These are phyloP conservation scores for Pleurotus platypus DNA, from an alignment of 768 basidiomycete genomes.

Conservation along the genomic window DNA sequence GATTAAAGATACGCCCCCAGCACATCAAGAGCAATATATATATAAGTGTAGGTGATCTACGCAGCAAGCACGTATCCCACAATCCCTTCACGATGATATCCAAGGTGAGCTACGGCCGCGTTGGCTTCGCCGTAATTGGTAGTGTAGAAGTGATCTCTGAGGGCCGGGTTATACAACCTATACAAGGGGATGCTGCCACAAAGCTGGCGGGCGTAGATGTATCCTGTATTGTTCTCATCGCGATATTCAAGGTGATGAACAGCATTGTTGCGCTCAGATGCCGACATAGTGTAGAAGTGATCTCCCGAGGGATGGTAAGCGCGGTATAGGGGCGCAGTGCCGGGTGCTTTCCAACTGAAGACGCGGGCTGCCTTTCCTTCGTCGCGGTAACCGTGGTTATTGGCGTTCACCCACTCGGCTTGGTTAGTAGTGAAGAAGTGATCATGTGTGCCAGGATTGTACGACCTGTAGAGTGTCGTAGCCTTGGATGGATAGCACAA, in stretches of 20 bases:
- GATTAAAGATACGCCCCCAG: too few relatives aligned
- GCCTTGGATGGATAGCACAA: background rate
- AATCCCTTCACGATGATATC: slow-evolving; percentile 4
- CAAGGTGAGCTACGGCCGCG: background rate
- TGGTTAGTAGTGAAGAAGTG: slow-evolving; percentile 5
- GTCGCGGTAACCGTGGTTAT: background rate
- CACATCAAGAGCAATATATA: too few relatives aligned
- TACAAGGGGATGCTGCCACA: background rate
- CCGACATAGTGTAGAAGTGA: slow-evolving; percentile 4
- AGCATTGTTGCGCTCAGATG: background rate
- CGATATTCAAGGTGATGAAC: background rate
- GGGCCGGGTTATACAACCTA: background rate
- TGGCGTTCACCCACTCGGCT: background rate
- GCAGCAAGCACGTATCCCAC: background rate
- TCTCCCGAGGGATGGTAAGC: background rate
- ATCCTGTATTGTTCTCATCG: background rate
- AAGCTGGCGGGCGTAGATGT: background rate
- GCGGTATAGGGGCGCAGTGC: slow-evolving; percentile 9
- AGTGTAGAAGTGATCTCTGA: slow-evolving; percentile 6
- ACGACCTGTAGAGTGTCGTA: background rate
- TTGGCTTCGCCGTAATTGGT: background rate
- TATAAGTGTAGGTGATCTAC: background rate
- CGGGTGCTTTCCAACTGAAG: slow-evolving; percentile 5
- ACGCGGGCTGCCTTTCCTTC: slow-evolving; percentile 1
- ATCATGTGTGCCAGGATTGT: background rate